Conservation (phyloP, 2,329 filamentous ascomycete genomes). For the Coniochaeta hoffmannii region DNA sequence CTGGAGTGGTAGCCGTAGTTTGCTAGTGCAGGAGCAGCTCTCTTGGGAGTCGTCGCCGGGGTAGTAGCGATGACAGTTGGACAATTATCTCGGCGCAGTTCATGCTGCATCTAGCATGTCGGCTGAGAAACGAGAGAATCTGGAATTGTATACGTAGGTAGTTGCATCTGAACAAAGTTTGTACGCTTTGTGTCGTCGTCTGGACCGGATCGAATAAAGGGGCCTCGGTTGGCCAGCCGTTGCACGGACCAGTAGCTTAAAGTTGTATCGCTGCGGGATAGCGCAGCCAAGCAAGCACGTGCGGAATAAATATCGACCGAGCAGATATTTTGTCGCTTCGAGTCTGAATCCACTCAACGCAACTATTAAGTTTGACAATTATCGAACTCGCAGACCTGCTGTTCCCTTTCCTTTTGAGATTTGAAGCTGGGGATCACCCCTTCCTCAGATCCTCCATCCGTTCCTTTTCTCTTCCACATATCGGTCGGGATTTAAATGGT, state of each 20-base stretch:
- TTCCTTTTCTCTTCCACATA: neutral
- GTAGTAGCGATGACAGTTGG: neutral
- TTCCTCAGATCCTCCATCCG: neutral
- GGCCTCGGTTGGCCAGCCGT: too few species aligned
- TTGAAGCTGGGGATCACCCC: neutral
- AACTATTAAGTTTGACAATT: neutral
- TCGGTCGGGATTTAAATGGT: neutral
- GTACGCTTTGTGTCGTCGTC: too few species aligned
- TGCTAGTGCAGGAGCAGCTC: neutral
- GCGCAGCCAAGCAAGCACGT: neutral
- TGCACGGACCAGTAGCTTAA: neutral
- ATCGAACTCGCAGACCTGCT: neutral
- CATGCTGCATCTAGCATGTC: too few species aligned
- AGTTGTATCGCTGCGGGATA: neutral
- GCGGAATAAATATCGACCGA: conserved; percentile 1
- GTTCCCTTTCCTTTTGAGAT: neutral
- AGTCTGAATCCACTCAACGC: neutral
- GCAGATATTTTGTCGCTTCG: conserved; percentile 2
- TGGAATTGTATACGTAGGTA: too few species aligned
- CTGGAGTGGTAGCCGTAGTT: conserved; percentile 8
- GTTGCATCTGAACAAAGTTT: too few species aligned
- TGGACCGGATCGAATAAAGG: too few species aligned
- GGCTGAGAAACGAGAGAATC: too few species aligned
- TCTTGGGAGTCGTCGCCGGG: neutral
- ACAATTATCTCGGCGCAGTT: too few species aligned